phyloP scores from a whole-genome alignment of 805 yeast genomes.

The Ogataea trehaloabstinens region DNA sequence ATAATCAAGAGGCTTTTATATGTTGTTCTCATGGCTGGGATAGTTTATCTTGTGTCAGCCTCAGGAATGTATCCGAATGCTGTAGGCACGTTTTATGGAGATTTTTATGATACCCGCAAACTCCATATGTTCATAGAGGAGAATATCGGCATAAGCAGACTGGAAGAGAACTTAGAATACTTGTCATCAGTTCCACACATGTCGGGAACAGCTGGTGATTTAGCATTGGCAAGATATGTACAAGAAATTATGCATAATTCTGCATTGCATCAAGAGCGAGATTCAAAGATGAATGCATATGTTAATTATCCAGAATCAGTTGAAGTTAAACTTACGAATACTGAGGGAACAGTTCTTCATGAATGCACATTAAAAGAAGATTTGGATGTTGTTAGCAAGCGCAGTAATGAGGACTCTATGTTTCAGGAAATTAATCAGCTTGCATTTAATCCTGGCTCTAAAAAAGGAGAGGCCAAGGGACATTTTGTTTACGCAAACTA shows the following conservation, averaged over 20 bases:
- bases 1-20: slow-evolving; percentile 76
- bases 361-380: slow-evolving; percentile 23
- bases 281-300: slow-evolving; percentile 50
- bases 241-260: slow-evolving; percentile 55
- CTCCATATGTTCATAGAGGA: slow-evolving; percentile 48
- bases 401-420: slow-evolving; percentile 9
- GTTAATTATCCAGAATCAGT: slow-evolving; percentile 61
- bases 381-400: slow-evolving; percentile 2
- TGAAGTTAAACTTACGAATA: slow-evolving; percentile 23
- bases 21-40: slow-evolving; percentile 58
- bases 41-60: slow-evolving; percentile 56
- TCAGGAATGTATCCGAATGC: slow-evolving; percentile 52
- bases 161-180: slow-evolving; percentile 69
- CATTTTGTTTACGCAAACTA: slow-evolving; percentile 61
- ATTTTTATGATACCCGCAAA: slow-evolving; percentile 58
- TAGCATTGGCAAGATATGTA: slow-evolving; percentile 66
- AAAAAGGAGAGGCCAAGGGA: slow-evolving; percentile 54
- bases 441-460: slow-evolving; percentile 71
- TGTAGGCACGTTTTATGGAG: slow-evolving; percentile 44
- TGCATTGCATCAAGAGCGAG: slow-evolving; percentile 52
- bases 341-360: slow-evolving; percentile 17
- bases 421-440: slow-evolving; percentile 34
- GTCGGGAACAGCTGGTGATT: slow-evolving; percentile 86
- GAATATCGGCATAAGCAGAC: slow-evolving; percentile 52
- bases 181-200: slow-evolving; percentile 79